Evolutionary conservation across 2,329 filamentous ascomycete species (phyloP).

Genomic region (Mycosphaerella sp.): DNA sequence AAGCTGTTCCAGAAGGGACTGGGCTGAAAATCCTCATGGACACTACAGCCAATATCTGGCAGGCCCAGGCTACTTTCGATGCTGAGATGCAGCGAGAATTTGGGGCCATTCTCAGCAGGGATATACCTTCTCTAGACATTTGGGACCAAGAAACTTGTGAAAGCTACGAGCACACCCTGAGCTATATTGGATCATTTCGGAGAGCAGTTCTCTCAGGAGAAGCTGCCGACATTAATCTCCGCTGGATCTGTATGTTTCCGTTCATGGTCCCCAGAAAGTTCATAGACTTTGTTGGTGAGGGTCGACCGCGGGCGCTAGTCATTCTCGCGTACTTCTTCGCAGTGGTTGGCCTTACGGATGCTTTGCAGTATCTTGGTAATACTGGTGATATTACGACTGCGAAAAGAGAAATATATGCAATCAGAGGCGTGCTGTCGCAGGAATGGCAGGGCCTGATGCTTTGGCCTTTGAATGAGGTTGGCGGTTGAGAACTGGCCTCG

Average conservation of each 20-base stretch:
- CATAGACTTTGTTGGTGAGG: conserved; percentile 30
- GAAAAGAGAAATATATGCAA: conserved; percentile 27
- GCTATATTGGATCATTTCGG: conserved; percentile 29
- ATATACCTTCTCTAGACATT: conserved; percentile 20
- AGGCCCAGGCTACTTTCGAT: conserved; percentile 19
- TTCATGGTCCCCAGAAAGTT: conserved; percentile 31
- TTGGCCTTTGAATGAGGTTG: conserved; percentile 29
- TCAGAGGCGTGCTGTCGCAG: conserved; percentile 25
- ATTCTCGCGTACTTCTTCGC: conserved; percentile 35
- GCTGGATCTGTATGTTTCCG: conserved; percentile 32
- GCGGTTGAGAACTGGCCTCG: conserved; percentile 2
- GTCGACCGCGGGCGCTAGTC: conserved; percentile 32
- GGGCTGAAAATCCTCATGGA: conserved; percentile 25
- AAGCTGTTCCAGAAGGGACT: conserved; percentile 21
- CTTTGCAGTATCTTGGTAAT: conserved; percentile 30
- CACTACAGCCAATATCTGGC: conserved; percentile 22
- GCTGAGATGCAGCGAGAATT: conserved; percentile 22
- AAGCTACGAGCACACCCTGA: conserved; percentile 28
- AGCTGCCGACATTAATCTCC: conserved; percentile 24
- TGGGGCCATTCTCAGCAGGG: conserved; percentile 22
- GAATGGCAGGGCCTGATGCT: conserved; percentile 32
- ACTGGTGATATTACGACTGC: conserved; percentile 23
- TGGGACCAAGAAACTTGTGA: conserved; percentile 23
- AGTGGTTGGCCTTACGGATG: conserved; percentile 27
- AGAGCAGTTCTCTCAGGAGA: conserved; percentile 25